These are phyloP conservation scores for Voacanga thouarsii DNA, from an alignment of 257 asterid species.

Conservation along the genomic window DNA sequence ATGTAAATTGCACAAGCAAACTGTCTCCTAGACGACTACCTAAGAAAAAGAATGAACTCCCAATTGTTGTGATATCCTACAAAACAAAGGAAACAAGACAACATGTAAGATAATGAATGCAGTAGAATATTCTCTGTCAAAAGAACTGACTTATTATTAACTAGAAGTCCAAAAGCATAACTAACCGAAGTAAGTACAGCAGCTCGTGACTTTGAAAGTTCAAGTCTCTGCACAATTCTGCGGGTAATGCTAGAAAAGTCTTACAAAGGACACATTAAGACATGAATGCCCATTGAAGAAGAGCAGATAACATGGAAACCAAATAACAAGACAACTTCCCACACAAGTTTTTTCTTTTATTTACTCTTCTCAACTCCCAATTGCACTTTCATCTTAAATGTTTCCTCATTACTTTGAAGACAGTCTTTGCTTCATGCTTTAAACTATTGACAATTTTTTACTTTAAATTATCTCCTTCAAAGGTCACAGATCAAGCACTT, in stretches of 20 bases:
- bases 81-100: conserved; percentile 15
- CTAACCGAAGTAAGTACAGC: conserved; percentile 95
- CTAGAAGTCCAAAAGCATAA: neutral
- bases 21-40: conserved; percentile 99
- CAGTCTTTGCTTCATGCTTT: neutral
- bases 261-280: conserved; percentile 4
- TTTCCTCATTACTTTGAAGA: neutral
- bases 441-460: neutral
- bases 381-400: neutral
- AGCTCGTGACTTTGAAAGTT: conserved; percentile 94
- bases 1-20: conserved; percentile 84
- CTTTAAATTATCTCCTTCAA: neutral
- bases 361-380: neutral
- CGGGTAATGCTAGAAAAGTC: conserved; percentile 16
- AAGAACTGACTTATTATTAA: neutral
- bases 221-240: conserved; percentile 94
- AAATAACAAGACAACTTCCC: neutral
- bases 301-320: neutral
- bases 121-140: neutral
- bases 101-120: neutral
- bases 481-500: neutral
- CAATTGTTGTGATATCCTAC: conserved; percentile 81
- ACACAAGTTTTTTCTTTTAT: neutral
- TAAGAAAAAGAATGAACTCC: conserved; percentile 83
- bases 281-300: neutral